Percentiles rank a stretch among this genome's conserved stretches.
These are phyloP conservation scores for Coemansia sp. DNA, from an alignment of 192 early-diverging fungal species.

Conservation along the genomic window DNA sequence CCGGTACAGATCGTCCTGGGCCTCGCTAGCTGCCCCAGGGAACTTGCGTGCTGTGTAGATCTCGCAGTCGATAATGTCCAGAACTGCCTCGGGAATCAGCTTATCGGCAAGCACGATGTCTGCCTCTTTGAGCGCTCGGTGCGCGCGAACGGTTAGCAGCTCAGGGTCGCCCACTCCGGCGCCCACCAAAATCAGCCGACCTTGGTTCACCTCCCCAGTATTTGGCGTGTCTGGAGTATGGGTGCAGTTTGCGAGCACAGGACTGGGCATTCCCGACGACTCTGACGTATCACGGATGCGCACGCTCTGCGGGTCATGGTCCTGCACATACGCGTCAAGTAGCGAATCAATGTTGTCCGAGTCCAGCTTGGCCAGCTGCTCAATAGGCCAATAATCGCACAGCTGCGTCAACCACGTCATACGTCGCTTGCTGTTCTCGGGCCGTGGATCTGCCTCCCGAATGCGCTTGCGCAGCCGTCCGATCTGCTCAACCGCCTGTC, in stretches of 20 bases:
- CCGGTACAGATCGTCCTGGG: constrained; percentile 76
- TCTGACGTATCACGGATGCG: constrained; percentile 8
- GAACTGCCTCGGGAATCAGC: constrained; percentile 63
- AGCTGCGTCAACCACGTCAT: constrained; percentile 84
- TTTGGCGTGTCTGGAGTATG: background rate
- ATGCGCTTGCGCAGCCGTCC: constrained; percentile 63
- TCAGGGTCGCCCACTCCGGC: constrained; percentile 84
- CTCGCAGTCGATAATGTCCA: constrained; percentile 57
- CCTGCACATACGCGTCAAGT: constrained; percentile 61
- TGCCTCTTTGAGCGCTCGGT: constrained; percentile 60
- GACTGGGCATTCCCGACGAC: constrained; percentile 34
- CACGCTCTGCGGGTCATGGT: constrained; percentile 33
- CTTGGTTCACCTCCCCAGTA: constrained; percentile 11
- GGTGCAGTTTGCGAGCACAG: constrained; percentile 10
- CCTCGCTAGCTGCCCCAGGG: constrained; percentile 62
- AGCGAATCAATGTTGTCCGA: constrained; percentile 61
- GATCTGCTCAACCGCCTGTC: constrained; percentile 72
- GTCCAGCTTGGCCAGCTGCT: constrained; percentile 68
- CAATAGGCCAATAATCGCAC: constrained; percentile 81
- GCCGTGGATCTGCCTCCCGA: constrained; percentile 61
- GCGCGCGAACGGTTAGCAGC: constrained; percentile 74
- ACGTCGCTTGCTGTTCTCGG: constrained; percentile 63
- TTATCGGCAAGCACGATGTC: constrained; percentile 86
- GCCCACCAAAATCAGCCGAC: constrained; percentile 69
- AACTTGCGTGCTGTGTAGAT: constrained; percentile 70